phyloP scores from a whole-genome alignment of 805 yeast genomes.

The Candida koratica region DNA sequence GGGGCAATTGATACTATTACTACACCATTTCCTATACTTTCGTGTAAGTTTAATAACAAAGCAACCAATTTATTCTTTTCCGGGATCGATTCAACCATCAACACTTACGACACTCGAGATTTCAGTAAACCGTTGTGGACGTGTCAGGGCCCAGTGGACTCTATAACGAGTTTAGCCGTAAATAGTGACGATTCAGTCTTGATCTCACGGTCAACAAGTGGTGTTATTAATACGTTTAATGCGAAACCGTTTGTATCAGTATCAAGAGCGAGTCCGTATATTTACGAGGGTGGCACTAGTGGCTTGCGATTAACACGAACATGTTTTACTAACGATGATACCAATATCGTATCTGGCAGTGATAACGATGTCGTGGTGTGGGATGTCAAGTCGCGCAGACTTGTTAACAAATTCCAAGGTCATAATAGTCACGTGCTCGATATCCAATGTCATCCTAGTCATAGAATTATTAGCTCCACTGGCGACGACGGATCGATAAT shows the following conservation, averaged over 20 bases:
- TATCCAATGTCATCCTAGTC: constrained; percentile 49
- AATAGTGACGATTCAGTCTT: constrained; percentile 45
- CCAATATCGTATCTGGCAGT: constrained; percentile 53
- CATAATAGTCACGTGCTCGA: constrained; percentile 62
- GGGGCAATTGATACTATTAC: constrained; percentile 33
- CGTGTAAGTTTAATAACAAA: constrained; percentile 34
- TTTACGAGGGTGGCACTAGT: constrained; percentile 56
- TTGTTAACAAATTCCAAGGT: constrained; percentile 50
- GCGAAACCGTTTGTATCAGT: constrained; percentile 36
- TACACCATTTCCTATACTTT: constrained; percentile 56
- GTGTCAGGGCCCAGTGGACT: constrained; percentile 42
- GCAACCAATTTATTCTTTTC: constrained; percentile 49
- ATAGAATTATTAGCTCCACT: constrained; percentile 41
- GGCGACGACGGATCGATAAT: constrained; percentile 57
- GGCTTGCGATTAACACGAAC: constrained; percentile 46
- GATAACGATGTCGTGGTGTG: constrained; percentile 57
- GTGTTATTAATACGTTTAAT: constrained; percentile 54
- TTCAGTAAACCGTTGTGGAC: constrained; percentile 42
- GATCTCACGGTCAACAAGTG: constrained; percentile 54
- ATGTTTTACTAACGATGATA: constrained; percentile 39
- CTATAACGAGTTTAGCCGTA: constrained; percentile 53
- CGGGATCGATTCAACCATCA: constrained; percentile 66
- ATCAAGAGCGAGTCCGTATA: constrained; percentile 40
- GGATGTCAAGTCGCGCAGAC: constrained; percentile 51
- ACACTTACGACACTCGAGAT: constrained; percentile 55